A percentile compares a stretch with the other conserved stretches of the same genome.
Conservation (phyloP, 1,284 basidiomycete genomes). For the Neolentinus lepideus region DNA sequence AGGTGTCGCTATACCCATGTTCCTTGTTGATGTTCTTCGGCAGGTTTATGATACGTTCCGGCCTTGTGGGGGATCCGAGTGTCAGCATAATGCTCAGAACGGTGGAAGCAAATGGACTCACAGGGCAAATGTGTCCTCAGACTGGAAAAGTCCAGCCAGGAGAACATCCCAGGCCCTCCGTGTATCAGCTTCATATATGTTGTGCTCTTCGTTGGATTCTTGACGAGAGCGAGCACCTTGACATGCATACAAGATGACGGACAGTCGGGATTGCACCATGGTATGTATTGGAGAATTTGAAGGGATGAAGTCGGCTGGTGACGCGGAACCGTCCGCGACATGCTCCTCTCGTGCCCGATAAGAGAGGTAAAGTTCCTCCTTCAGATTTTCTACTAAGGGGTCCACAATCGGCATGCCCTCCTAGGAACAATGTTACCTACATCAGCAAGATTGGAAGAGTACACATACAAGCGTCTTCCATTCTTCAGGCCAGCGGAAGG, state of each 20-base stretch:
- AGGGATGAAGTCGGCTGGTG: neutral
- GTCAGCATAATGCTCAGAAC: neutral
- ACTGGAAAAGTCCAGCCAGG: neutral
- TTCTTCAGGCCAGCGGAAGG: neutral
- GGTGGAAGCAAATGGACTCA: neutral
- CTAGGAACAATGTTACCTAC: neutral
- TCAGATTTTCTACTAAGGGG: neutral
- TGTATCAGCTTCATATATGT: neutral
- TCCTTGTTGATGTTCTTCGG: neutral
- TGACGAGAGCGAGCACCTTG: neutral
- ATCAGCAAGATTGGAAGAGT: neutral
- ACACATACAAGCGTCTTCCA: neutral
- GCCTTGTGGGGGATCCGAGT: neutral
- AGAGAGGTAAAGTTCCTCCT: neutral
- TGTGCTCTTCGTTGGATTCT: neutral
- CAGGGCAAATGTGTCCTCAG: neutral
- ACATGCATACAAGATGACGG: neutral
- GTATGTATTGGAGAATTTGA: too few relatives aligned
- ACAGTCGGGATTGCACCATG: too few relatives aligned
- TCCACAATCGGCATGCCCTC: neutral
- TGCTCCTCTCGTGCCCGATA: neutral
- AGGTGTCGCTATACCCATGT: neutral
- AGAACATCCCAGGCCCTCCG: neutral
- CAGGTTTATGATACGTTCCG: neutral
- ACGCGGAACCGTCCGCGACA: neutral